Percentiles rank a stretch among this genome's conserved stretches.
These are phyloP conservation scores for Gonapodya prolifera DNA, from an alignment of 192 early-diverging fungal genomes.

Conservation along the genomic window DNA sequence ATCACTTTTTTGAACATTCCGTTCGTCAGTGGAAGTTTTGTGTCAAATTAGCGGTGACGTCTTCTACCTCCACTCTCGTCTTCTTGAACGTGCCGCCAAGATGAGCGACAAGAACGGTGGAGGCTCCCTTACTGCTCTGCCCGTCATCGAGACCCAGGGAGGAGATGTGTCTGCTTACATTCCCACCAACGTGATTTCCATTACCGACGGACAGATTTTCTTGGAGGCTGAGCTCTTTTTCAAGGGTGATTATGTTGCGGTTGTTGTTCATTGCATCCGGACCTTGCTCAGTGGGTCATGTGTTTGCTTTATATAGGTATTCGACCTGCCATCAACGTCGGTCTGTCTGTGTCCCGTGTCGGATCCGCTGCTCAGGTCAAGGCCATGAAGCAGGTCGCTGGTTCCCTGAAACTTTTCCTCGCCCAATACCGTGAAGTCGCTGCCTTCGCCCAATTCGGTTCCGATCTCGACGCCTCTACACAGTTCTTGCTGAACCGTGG, in stretches of 20 bases:
- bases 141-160: conserved; percentile 99
- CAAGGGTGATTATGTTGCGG: conserved; percentile 59
- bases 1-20: conserved; percentile 8
- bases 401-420: conserved; percentile 98
- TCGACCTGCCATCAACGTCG: conserved; percentile 99
- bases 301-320: conserved; percentile 25
- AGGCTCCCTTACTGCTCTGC: conserved; percentile 96
- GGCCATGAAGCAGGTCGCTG: conserved; percentile 99
- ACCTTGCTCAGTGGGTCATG: not conserved
- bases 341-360: conserved; percentile 99
- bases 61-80: conserved; percentile 98
- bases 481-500: conserved; percentile 99
- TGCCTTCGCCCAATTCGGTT: conserved; percentile 99
- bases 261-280: not conserved
- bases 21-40: conserved; percentile 4
- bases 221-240: conserved; percentile 99
- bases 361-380: conserved; percentile 99
- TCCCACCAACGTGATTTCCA: conserved; percentile 99
- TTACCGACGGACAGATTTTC: conserved; percentile 99
- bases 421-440: conserved; percentile 99
- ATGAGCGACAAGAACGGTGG: conserved; percentile 93
- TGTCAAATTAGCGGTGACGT: conserved; percentile 85
- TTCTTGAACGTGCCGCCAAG: conserved; percentile 98
- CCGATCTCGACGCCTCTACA: conserved; percentile 98
- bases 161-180: conserved; percentile 99